Evolutionary conservation across 1,284 basidiomycete genomes (phyloP), one percentile per base, ranked within the genome.

Genomic region (Moesziomyces sp.): DNA sequence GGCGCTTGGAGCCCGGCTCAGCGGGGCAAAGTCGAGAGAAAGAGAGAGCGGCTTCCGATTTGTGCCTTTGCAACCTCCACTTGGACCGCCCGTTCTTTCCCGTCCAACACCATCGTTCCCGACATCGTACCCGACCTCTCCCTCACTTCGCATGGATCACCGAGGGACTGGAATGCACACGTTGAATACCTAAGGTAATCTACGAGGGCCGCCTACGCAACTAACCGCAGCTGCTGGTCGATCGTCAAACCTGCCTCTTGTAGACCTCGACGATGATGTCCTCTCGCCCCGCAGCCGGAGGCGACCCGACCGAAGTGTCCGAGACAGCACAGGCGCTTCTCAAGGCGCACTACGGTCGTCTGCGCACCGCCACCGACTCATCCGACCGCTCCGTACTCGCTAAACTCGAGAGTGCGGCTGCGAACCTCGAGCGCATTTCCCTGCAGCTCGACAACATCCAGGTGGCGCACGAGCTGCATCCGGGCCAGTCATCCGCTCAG

Each of bases 251-350:
- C 30, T 30, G 30, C 6, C 11, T 10, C 9, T 30, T 10, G 16
- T 19, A 7, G 35, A 13, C 49, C n/a, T 24, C 9, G n/a, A 42
- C 5, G 1, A 47, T 44, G 26, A n/a, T 44, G 35, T 21, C 45
- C 8, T 30, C 52, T 34, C 46, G 42, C 11, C 6, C 30, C 11
- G 30, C 8, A 30, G n/a, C 46, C 8, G 23, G 44, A 10, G 47
- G 35, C 23, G 62, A 72, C 45, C 55, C 69, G 4, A 44, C 58
- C 18, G 64, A 73, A 18, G 64, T 73, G n/a, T 68, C 71, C 16
- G 71, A 55, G 8, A 69, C 71, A 2, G 71, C 71, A 13, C 71
- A 74, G 24, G 71, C 71, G 4, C 60, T 74, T 2, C 58, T 74
- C 0, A 45, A 58, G 42, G 65, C 71, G 14, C 70, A 73, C 35